Evolutionary conservation across 78 protist genomes (phyloP).

Genomic region (Neovahlkampfia damariscottae): DNA sequence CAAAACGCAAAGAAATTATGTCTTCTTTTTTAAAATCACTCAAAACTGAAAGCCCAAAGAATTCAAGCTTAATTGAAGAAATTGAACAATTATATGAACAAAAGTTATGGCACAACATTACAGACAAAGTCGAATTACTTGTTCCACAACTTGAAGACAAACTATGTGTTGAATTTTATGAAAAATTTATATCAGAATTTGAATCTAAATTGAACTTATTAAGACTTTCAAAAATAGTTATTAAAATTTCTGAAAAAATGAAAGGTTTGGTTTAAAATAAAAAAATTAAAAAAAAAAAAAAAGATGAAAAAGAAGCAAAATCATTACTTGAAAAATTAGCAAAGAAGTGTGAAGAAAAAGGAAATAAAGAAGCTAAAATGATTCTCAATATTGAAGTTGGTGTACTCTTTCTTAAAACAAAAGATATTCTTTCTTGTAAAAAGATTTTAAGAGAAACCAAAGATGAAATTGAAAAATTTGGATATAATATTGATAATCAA

Average conservation of each 20-base stretch:
- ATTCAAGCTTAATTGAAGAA: no score
- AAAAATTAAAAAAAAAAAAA: constrained; percentile 19
- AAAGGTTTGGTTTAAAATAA: no score
- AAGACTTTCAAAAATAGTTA: constrained; percentile 30
- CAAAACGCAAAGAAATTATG: no score
- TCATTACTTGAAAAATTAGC: neutral
- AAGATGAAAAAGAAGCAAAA: neutral
- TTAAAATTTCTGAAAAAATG: no score
- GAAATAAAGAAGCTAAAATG: constrained; percentile 21
- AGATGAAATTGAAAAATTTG: constrained; percentile 13
- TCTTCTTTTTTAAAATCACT: no score
- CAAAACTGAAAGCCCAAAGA: no score
- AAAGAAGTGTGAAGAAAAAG: constrained; percentile 23
- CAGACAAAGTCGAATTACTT: neutral
- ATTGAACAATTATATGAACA: no score
- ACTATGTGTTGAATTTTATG: constrained; percentile 32
- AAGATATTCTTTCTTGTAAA: neutral
- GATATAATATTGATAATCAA: constrained; percentile 14
- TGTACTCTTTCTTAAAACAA: constrained; percentile 8
- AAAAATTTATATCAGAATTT: constrained; percentile 41
- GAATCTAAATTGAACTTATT: constrained; percentile 43
- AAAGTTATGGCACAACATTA: constrained; percentile 8
- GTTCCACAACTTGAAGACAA: neutral
- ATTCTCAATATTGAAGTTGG: constrained; percentile 18
- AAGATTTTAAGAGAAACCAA: neutral